phyloP scores from a whole-genome alignment of 129 eudicot species.

The Tagetes erecta region DNA sequence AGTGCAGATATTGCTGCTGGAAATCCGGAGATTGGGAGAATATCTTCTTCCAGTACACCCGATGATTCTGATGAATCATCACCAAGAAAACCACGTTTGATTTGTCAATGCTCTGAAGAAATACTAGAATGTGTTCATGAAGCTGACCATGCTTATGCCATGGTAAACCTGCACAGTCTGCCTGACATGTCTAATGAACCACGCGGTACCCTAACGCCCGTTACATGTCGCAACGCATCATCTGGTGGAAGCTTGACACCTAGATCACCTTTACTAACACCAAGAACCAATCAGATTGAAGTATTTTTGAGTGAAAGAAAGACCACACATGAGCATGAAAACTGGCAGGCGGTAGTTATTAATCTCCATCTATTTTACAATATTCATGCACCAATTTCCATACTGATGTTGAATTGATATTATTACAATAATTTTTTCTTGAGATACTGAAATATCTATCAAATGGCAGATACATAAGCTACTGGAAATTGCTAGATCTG shows the following conservation, averaged over 20 bases:
- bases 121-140: constrained; percentile 54
- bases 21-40: constrained; percentile 56
- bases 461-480: constrained; percentile 78
- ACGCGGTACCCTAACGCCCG: constrained; percentile 48
- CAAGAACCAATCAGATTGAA: constrained; percentile 78
- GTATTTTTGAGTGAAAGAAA: constrained; percentile 58
- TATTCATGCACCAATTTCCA: constrained; percentile 6
- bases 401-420: not conserved
- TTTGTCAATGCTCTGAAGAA: constrained; percentile 51
- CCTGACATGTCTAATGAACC: constrained; percentile 48
- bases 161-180: constrained; percentile 45
- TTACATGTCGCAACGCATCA: constrained; percentile 47
- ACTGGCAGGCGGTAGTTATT: constrained; percentile 62
- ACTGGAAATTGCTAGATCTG: constrained; percentile 75
- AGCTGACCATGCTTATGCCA: constrained; percentile 42
- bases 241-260: constrained; percentile 89
- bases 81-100: constrained; percentile 41
- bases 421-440: not conserved
- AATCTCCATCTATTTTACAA: constrained; percentile 8
- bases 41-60: constrained; percentile 48
- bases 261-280: constrained; percentile 86
- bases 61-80: constrained; percentile 62
- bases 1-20: constrained; percentile 46
- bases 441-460: constrained; percentile 24
- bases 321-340: constrained; percentile 70